A percentile compares a stretch with the other conserved stretches of the same genome.
Evolutionary conservation across 805 yeast genomes (phyloP).

Genomic region (Cyberlindnera euphorbiiphila): DNA sequence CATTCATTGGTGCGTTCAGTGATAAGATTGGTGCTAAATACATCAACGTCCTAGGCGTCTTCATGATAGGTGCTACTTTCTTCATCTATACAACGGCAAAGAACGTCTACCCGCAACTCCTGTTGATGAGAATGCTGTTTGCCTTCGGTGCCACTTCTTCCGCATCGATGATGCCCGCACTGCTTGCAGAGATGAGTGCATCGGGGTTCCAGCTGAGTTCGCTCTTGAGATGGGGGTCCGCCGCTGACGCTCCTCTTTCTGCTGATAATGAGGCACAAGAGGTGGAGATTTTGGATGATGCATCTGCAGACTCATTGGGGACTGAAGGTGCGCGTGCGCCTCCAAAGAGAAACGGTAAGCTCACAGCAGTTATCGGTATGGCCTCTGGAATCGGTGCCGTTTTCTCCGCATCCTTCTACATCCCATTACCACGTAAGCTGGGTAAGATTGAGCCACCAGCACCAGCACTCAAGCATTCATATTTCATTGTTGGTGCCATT

Average conservation of each 20-base stretch:
- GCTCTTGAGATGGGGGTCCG: conserved; percentile 16
- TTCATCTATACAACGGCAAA: conserved; percentile 45
- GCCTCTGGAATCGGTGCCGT: conserved; percentile 67
- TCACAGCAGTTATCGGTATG: conserved; percentile 59
- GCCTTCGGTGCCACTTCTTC: conserved; percentile 55
- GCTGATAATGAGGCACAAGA: conserved; percentile 7
- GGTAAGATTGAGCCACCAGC: conserved; percentile 39
- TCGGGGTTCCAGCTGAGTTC: conserved; percentile 37
- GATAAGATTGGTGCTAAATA: conserved; percentile 61
- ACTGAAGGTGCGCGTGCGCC: conserved; percentile 9
- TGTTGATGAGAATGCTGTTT: conserved; percentile 50
- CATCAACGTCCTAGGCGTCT: conserved; percentile 45
- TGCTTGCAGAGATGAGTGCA: conserved; percentile 50
- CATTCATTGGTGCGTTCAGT: conserved; percentile 58
- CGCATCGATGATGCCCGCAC: conserved; percentile 57
- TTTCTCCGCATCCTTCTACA: conserved; percentile 49
- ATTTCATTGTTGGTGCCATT: conserved; percentile 42
- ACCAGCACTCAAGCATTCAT: conserved; percentile 44
- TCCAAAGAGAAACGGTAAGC: conserved; percentile 44
- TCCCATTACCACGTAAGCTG: conserved; percentile 54
- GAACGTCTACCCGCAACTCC: conserved; percentile 45
- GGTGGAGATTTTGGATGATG: conserved; percentile 4
- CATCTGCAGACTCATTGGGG: conserved; percentile 4
- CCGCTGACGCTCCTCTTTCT: conserved; percentile 1
- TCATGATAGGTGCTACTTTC: conserved; percentile 44